Conservation (phyloP, 2,329 filamentous ascomycete species). For the Fusarium protoensiforme region DNA sequence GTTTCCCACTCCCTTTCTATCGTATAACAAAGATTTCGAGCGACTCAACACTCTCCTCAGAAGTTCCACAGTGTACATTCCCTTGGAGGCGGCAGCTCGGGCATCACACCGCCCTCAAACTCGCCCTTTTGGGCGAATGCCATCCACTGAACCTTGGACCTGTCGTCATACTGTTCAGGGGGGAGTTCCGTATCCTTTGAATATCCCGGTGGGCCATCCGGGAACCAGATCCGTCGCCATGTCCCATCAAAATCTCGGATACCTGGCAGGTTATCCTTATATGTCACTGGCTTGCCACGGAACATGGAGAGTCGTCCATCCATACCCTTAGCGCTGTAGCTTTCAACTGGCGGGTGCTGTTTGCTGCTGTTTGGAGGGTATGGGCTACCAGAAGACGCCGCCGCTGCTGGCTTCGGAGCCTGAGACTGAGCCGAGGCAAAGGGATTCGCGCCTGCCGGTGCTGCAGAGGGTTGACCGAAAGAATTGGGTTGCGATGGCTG, state of each 20-base stretch:
- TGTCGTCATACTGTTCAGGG: slow-evolving; percentile 67
- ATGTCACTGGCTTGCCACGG: slow-evolving; percentile 72
- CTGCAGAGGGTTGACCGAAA: slow-evolving; percentile 41
- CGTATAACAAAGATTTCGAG: slow-evolving; percentile 69
- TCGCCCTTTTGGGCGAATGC: slow-evolving; percentile 71
- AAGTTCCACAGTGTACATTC: slow-evolving; percentile 83
- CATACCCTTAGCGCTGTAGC: slow-evolving; percentile 56
- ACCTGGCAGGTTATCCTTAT: slow-evolving; percentile 62
- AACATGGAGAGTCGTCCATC: slow-evolving; percentile 64
- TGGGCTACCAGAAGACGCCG: slow-evolving; percentile 45
- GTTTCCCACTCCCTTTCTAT: slow-evolving; percentile 10
- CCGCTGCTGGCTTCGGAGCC: background rate
- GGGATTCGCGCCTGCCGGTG: slow-evolving; percentile 35
- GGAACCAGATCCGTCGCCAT: slow-evolving; percentile 77
- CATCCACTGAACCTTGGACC: slow-evolving; percentile 71
- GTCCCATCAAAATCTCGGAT: slow-evolving; percentile 63
- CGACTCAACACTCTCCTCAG: slow-evolving; percentile 49
- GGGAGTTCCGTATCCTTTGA: slow-evolving; percentile 72
- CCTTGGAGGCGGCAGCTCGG: slow-evolving; percentile 79
- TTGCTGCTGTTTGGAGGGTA: slow-evolving; percentile 58
- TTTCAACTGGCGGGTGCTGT: slow-evolving; percentile 56
- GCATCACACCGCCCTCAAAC: slow-evolving; percentile 79
- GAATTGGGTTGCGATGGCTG: slow-evolving; percentile 37
- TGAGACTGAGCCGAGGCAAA: slow-evolving; percentile 34
- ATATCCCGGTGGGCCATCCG: slow-evolving; percentile 73